Evolutionary conservation across 805 yeast genomes (phyloP).

Genomic region (Candida odintsovae): DNA sequence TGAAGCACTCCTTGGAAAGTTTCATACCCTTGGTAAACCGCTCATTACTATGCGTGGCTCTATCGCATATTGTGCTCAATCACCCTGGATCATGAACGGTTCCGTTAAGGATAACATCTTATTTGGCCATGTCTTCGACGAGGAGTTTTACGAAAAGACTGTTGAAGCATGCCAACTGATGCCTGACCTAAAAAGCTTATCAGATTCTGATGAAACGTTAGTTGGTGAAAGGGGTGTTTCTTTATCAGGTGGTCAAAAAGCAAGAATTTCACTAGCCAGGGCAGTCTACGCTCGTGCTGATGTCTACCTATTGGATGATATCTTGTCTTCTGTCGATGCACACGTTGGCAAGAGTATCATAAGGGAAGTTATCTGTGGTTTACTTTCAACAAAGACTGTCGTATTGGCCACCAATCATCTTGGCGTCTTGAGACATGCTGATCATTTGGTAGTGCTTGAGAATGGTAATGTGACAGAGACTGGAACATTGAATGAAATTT

Average conservation of each 20-base stretch:
- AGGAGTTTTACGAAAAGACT: slow-evolving; percentile 73
- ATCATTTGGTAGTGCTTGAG: slow-evolving; percentile 59
- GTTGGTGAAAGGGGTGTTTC: slow-evolving; percentile 98
- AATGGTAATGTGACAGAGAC: slow-evolving; percentile 66
- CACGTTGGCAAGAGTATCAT: slow-evolving; percentile 89
- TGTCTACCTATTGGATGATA: slow-evolving; percentile 84
- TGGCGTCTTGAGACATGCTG: slow-evolving; percentile 72
- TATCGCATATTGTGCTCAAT: slow-evolving; percentile 88
- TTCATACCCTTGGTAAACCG: slow-evolving; percentile 41
- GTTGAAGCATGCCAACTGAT: slow-evolving; percentile 83
- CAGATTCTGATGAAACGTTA: slow-evolving; percentile 85
- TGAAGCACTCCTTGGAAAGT: slow-evolving; percentile 78
- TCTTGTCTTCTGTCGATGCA: slow-evolving; percentile 94
- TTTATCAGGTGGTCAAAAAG: slow-evolving; percentile 96
- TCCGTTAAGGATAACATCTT: slow-evolving; percentile 84
- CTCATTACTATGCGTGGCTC: slow-evolving; percentile 63
- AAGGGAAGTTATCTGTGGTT: slow-evolving; percentile 81
- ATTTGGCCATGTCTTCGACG: slow-evolving; percentile 83
- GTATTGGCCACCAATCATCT: slow-evolving; percentile 84
- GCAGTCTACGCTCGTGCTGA: slow-evolving; percentile 96
- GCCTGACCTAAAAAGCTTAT: slow-evolving; percentile 71
- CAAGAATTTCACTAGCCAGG: slow-evolving; percentile 88
- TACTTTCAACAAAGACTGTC: slow-evolving; percentile 67
- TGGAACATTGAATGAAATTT: slow-evolving; percentile 53
- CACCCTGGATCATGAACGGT: slow-evolving; percentile 97